Base-by-base conservation (phyloP, 1,139 yeast genomes). In the Blastobotrys persicus region DNA sequence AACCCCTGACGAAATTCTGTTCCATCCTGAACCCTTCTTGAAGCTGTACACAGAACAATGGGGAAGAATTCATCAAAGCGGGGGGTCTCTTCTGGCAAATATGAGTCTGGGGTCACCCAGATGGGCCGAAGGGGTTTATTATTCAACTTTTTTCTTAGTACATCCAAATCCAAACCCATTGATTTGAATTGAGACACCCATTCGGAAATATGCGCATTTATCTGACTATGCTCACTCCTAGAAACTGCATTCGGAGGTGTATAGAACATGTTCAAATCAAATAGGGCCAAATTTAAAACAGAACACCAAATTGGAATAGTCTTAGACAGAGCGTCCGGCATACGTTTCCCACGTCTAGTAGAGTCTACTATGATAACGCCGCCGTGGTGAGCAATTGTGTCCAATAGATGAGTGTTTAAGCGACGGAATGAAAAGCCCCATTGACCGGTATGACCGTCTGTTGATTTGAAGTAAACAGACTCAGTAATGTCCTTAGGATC, bases 281-380 rank as follows among this genome's bases (percentile, higher is more conserved):
- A 74, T 59, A 80, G 66, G 0, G 82, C 69, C 31, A 68, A 67
- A 61, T 85, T 86, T 23, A 88, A 54, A 4, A 88, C 92, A 0
- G 92, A 86, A 67, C 95, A 86, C 97, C 97, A 89, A 2, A 87
- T 85, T 0, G 96, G 96, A 1, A 88, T 73, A 0, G 96, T 88
- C 59, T 88, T 89, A 60, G 88, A 83, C 7, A 88, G 68, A 0
- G 96, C 86, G 67, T 89, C 97, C 0, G 97, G 96, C 66, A 88
- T 81, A 31, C 78, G 68, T 61, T 88, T 89, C 1, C 96, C 96
- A 46, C 88, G 72, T 55, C 96, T 70, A 0, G 96, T 88, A 7
- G 95, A 86, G 65, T 89, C 96, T 1, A 88, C 83, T n/a, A 88
- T 70, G 1, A 82, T 69, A 0, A 81, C 55, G 45, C 89, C 88